Evolutionary conservation across 2,329 filamentous ascomycete genomes (phyloP), one percentile per base, ranked within the genome.

Genomic region (Aspergillus novofumigatus): DNA sequence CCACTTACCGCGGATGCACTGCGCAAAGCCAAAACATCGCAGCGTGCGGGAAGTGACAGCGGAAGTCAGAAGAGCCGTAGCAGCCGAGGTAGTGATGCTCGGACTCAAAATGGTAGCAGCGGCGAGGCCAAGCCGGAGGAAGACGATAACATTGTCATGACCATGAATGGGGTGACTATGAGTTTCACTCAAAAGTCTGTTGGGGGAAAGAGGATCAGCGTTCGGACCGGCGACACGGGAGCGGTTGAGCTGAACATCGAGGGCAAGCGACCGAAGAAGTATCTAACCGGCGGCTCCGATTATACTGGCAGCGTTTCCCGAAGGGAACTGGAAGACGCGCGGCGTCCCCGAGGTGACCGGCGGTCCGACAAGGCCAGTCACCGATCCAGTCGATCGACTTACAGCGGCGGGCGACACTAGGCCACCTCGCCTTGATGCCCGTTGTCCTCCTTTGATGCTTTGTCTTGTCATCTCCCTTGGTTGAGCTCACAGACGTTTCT

Each of bases 31-130:
- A 75, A 75, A 52, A 59, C 63, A 10, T 61, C 58, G 11, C 64
- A 65, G 42, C 67, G 71, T 44, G 57, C 67, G 5, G 69, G 67
- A 35, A 76, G 74, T 52, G 75, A 77, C 44, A 73, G 70, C 47
- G 74, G 71, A 26, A 77, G 74, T 53, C 72, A 74, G 52, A 75
- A 75, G 54, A 77, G 69, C 56, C 72, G 71, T 59, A 75, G 75
- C 64, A 77, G 75, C 62, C 73, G 72, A 26, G 74, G 68, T 28
- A 76, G 71, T 54, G 71, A 74, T 53, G 62, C 66, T 29, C 67
- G 69, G 6, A 73, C 70, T n/a, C 67, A 68, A 38, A 67, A 62
- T 32, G 71, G 67, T 26, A 71, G 74, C 55, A 68, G 66, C 23
- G 66, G 65, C 23, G 66, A 69, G 14, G 68, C 70, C 48, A 72